phyloP scores from a whole-genome alignment of 768 basidiomycete genomes.

The Gymnopilus dilepis region DNA sequence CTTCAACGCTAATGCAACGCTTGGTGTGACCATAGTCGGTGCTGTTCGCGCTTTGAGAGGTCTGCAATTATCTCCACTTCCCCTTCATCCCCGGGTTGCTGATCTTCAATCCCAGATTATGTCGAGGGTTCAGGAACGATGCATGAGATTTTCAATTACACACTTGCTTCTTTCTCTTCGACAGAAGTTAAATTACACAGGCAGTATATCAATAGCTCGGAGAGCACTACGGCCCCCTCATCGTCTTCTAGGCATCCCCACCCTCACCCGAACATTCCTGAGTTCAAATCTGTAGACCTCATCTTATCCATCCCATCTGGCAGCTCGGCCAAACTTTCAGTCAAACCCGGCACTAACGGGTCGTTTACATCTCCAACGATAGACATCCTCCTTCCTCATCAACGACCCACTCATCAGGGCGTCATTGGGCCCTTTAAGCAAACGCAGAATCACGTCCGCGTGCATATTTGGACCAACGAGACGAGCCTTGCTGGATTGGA shows the following conservation, averaged over 20 bases:
- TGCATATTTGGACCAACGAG: constrained; percentile 44
- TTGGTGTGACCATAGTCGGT: constrained; percentile 49
- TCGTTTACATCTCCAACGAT: constrained; percentile 40
- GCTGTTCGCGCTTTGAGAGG: constrained; percentile 47
- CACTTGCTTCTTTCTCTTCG: constrained; percentile 36
- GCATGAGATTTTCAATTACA: constrained; percentile 52
- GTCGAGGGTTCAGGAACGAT: constrained; percentile 45
- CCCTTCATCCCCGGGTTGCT: no score
- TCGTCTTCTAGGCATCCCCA: background rate
- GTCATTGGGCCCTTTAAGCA: no score
- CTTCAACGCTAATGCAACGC: constrained; percentile 38
- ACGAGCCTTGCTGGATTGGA: constrained; percentile 41
- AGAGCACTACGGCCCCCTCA: background rate
- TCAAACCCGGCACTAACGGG: constrained; percentile 37
- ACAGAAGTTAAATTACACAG: constrained; percentile 43
- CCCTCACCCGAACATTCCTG: constrained; percentile 28
- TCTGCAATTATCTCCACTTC: constrained; percentile 12
- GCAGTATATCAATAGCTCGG: constrained; percentile 46
- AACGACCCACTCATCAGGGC: background rate
- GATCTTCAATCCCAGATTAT: constrained; percentile 35
- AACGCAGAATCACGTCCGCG: constrained; percentile 16
- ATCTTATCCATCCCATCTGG: constrained; percentile 30
- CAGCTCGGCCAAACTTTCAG: constrained; percentile 35
- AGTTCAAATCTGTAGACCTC: constrained; percentile 37
- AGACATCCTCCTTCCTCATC: constrained; percentile 34